Base-by-base conservation (phyloP, 352 stramenopile genomes). In the Globisporangium canariense region DNA sequence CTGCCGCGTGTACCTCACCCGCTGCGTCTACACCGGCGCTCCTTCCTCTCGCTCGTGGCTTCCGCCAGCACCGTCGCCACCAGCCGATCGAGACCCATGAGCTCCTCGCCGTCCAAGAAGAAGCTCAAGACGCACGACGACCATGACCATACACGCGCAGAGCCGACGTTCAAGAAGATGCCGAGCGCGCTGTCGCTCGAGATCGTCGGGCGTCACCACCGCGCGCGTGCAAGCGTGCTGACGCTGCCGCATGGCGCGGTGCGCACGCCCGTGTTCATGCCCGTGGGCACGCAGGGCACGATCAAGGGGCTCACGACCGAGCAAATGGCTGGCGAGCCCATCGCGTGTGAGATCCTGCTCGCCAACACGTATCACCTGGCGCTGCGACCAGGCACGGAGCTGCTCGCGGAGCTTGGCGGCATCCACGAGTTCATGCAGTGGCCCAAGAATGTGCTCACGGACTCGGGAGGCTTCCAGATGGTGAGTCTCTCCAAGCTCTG, bases 381-480 rank as follows among this genome's bases (percentile, higher is more conserved):
- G 7, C 76, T 98, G 60, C 89, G 98, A 65, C 97, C 97, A 2
- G 94, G 94, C 18, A 97, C 95, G 3, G 75, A 97, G 9, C 70
- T 92, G 32, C 56, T 93, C n/a, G 78, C 70, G 14, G 76, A 91
- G 55, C 72, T 98, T 46, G 91, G 90, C 34, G 96, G 97, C 58
- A 76, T 99, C 34, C 97, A 99, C 78, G 84, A 96, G 60, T 99
- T 99, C 71, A 98, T 98, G 92, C 80, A 94, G 66, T 98, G 95
- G 93, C 70, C 78, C 38, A 76, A 84, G 45, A 97, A 97, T 71
- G 81, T 99, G 60, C 74, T 99, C 40, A 99, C 97, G 3, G 97
- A 99, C 79, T 98, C 86, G 43, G 97, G 97, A 57, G 97, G 97
- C 10, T 99, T 99, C 86, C 97, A 99, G 78, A 99, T 99, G 94